These are phyloP conservation scores for Coelastrella sp. DNA, from an alignment of 139 green algal genomes.

Conservation along the genomic window DNA sequence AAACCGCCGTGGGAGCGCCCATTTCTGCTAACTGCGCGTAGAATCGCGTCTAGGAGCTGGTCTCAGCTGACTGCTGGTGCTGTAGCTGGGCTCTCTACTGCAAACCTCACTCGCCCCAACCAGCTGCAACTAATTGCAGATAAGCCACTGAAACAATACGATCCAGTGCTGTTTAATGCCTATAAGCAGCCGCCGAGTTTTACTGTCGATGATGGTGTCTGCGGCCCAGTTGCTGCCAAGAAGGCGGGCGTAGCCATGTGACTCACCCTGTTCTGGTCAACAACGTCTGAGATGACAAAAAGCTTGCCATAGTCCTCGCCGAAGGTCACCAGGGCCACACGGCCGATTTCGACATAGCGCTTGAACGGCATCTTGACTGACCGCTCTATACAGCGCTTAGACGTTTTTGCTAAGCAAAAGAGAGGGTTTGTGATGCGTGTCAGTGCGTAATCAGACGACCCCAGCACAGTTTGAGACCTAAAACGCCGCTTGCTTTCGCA, in stretches of 20 bases:
- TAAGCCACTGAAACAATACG: background rate
- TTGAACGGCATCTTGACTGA: slow-evolving; percentile 88
- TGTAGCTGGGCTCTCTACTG: too few relatives aligned
- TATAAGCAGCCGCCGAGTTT: slow-evolving; percentile 32
- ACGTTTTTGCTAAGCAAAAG: slow-evolving; percentile 4
- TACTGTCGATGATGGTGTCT: slow-evolving; percentile 6
- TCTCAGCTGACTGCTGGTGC: too few relatives aligned
- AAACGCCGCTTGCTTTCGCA: background rate
- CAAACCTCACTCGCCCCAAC: background rate
- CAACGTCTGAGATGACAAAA: slow-evolving; percentile 88
- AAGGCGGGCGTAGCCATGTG: background rate
- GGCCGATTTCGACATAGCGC: slow-evolving; percentile 95
- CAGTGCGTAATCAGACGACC: background rate
- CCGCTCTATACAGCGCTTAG: slow-evolving; percentile 8
- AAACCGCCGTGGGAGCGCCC: too few relatives aligned
- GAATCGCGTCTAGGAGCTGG: too few relatives aligned
- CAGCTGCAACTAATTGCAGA: background rate
- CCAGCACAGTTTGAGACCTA: background rate
- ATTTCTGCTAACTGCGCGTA: too few relatives aligned
- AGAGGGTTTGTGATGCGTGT: background rate
- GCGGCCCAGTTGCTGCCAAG: background rate
- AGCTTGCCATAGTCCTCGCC: slow-evolving; percentile 89
- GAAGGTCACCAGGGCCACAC: slow-evolving; percentile 95
- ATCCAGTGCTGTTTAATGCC: background rate
- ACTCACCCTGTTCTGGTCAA: slow-evolving; percentile 96